Evolutionary conservation across 192 early-diverging fungal genomes (phyloP).

Genomic region (Fimicolochytrium jonesii): DNA sequence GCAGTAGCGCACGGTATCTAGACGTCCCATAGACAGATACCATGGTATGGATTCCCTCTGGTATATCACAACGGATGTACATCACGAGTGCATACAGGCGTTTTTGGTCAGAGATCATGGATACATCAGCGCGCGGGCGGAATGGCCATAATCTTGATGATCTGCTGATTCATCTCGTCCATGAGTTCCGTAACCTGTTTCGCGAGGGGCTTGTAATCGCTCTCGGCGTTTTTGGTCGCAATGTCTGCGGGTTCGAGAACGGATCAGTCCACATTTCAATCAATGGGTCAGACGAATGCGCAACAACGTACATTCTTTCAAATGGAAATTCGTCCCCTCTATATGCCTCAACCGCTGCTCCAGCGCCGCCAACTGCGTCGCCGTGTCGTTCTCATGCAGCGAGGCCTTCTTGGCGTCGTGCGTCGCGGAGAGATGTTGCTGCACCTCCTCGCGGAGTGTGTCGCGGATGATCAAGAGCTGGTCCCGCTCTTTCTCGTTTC

Average conservation of each 20-base stretch:
- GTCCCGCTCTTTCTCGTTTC: slow-evolving; percentile 34
- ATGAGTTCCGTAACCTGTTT: slow-evolving; percentile 41
- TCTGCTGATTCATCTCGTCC: slow-evolving; percentile 45
- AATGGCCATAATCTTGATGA: slow-evolving; percentile 43
- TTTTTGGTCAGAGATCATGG: too few relatives aligned
- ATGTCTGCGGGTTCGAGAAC: slow-evolving; percentile 36
- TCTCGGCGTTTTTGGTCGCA: slow-evolving; percentile 47
- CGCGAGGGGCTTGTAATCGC: slow-evolving; percentile 46
- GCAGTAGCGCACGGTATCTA: too few relatives aligned
- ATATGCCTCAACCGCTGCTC: slow-evolving; percentile 49
- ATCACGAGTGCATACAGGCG: too few relatives aligned
- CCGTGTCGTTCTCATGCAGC: slow-evolving; percentile 57
- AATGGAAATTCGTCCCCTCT: slow-evolving; percentile 48
- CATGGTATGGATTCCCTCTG: too few relatives aligned
- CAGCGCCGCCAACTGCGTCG: slow-evolving; percentile 42
- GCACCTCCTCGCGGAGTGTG: slow-evolving; percentile 30
- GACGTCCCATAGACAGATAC: too few relatives aligned
- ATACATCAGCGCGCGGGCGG: slow-evolving; percentile 43
- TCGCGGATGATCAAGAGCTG: slow-evolving; percentile 32
- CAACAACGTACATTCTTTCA: slow-evolving; percentile 49
- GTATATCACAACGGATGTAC: too few relatives aligned
- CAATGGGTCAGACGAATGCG: neutral
- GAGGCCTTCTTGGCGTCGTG: slow-evolving; percentile 47
- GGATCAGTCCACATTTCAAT: neutral
- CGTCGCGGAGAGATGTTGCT: slow-evolving; percentile 19